phyloP scores from a whole-genome alignment of 495 filamentous ascomycete genomes.

The Sordaria brevicollis region DNA sequence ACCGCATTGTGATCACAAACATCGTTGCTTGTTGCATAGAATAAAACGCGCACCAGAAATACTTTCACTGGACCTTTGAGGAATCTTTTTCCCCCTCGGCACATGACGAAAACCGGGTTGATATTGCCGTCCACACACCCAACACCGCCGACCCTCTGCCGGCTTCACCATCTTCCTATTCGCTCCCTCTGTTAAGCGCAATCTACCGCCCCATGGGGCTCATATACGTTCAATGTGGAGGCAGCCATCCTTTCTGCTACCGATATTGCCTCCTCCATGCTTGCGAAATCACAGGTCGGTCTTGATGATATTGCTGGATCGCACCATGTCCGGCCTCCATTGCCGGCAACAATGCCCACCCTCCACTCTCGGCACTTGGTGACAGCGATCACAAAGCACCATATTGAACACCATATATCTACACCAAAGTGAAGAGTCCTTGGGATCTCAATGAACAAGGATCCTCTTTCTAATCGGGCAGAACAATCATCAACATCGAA shows the following conservation, averaged over 20 bases:
- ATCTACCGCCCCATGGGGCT: conserved; percentile 11
- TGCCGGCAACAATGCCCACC: neutral
- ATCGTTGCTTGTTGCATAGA: too few relatives aligned
- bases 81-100: neutral
- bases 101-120: conserved; percentile 6
- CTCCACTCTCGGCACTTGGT: neutral
- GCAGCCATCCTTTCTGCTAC: neutral
- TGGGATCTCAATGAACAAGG: too few relatives aligned
- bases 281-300: neutral
- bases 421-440: too few relatives aligned
- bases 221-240: neutral
- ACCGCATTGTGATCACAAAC: neutral
- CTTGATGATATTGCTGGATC: neutral
- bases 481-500: too few relatives aligned
- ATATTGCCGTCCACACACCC: conserved; percentile 7
- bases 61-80: neutral
- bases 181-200: conserved; percentile 5
- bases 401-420: neutral
- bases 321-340: neutral
- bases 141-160: conserved; percentile 12
- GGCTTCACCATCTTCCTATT: conserved; percentile 10
- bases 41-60: neutral
- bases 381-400: neutral
- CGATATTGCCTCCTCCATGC: neutral
- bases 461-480: too few relatives aligned